Evolutionary conservation across 2,329 filamentous ascomycete genomes (phyloP), one percentile per base, ranked within the genome.

Genomic region (Parafenestella ontariensis): DNA sequence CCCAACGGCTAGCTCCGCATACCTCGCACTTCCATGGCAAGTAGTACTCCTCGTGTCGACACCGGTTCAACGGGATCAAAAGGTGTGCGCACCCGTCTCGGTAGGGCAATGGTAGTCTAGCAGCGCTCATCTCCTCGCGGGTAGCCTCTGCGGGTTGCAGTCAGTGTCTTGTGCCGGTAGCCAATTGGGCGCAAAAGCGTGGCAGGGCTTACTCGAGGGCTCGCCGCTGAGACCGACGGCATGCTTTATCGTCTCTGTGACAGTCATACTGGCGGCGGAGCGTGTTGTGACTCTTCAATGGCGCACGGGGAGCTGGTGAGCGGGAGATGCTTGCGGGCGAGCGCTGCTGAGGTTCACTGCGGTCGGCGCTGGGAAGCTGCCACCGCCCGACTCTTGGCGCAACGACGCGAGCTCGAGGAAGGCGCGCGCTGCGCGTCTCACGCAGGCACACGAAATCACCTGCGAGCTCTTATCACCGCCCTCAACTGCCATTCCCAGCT

Each of bases 1-100:
- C 17, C 13, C 13, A 3, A 21, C 6, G n/a, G 40, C 5, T 29
- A 28, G 21, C 15, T 37, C 46, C 39, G 43, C 89, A 68, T 85
- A 98, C 95, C 85, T 91, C 87, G 79, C 95, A 99, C 85, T 96
- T 97, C 95, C 95, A 99, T 17, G 93, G 93, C 70, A 97, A 81
- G 78, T 96, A 99, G 82, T 90, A 98, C 61, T 92, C 90, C 68
- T 96, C 89, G 79, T 87, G 85, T 59, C 95, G 92, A 85, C 95
- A 99, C 73, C 90, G 89, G 82, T 99, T 99, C 68, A 99, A 85
- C 15, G 95, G 95, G 62, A 98, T 97, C 59, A 98, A 83, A 42
- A 99, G 89, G 79, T 95, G 88, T 60, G 93, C 95, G 82, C 95
- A 99, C 80, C 89, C 93, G 80, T 99, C 95, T 76, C 95, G 87